phyloP scores from a whole-genome alignment of 2,329 filamentous ascomycete species.

The Claviceps paspali region DNA sequence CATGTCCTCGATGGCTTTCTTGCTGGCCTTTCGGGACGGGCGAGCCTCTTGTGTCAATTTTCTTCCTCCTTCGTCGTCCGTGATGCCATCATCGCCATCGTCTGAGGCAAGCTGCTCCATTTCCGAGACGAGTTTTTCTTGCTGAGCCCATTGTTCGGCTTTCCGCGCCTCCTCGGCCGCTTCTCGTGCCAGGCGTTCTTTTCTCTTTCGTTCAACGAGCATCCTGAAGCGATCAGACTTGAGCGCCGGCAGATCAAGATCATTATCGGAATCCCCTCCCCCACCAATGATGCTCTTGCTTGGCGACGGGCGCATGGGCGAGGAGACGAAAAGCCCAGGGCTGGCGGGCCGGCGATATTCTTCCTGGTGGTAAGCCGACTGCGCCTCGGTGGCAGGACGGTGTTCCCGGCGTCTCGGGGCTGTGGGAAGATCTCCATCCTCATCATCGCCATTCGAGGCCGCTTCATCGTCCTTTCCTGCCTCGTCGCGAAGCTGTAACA shows the following conservation, averaged over 20 bases:
- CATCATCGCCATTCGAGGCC: slow-evolving; percentile 13
- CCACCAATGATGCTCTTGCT: slow-evolving; percentile 13
- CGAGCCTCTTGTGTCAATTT: slow-evolving; percentile 54
- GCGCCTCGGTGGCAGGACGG: slow-evolving; percentile 16
- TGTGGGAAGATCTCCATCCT: slow-evolving; percentile 22
- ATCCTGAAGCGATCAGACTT: slow-evolving; percentile 51
- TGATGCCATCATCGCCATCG: slow-evolving; percentile 34
- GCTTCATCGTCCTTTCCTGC: slow-evolving; percentile 13
- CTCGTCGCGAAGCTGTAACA: slow-evolving; percentile 22
- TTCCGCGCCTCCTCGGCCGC: slow-evolving; percentile 36
- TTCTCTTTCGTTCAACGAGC: slow-evolving; percentile 57
- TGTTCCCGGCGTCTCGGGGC: slow-evolving; percentile 25
- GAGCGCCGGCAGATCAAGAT: slow-evolving; percentile 30
- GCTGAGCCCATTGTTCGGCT: slow-evolving; percentile 25
- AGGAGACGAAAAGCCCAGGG: slow-evolving; percentile 41
- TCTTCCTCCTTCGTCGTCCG: slow-evolving; percentile 46
- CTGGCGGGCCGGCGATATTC: slow-evolving; percentile 14
- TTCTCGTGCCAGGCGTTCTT: slow-evolving; percentile 54
- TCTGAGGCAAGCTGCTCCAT: slow-evolving; percentile 20
- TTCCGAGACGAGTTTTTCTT: slow-evolving; percentile 20
- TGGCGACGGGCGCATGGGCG: slow-evolving; percentile 25
- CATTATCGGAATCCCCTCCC: slow-evolving; percentile 29
- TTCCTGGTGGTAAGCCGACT: slow-evolving; percentile 12
- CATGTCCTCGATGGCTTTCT: slow-evolving; percentile 91
- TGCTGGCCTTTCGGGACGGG: slow-evolving; percentile 74